A percentile compares a stretch with the other conserved stretches of the same genome.
Evolutionary conservation across 129 eudicot genomes (phyloP).

Genomic region (Ambrosia trifida): DNA sequence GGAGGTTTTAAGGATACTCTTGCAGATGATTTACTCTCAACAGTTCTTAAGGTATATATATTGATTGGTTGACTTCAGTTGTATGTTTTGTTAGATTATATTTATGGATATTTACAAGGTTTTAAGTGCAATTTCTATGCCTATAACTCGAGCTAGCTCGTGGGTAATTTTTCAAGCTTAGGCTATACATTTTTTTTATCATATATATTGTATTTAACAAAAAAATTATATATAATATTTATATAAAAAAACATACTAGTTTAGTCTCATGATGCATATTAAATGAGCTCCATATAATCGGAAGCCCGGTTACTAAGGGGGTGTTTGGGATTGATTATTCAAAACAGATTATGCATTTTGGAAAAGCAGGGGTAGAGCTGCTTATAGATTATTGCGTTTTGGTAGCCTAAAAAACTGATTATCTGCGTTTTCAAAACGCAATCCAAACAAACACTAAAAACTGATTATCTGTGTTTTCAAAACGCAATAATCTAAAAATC

Average conservation of each 20-base stretch:
- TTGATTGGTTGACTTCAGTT: background rate
- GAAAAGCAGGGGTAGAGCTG: no score
- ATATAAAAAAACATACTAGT: background rate
- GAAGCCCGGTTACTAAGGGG: no score
- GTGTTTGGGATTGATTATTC: no score
- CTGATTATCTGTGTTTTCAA: no score
- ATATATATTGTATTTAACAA: background rate
- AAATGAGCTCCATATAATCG: no score
- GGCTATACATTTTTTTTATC: background rate
- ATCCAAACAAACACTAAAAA: no score
- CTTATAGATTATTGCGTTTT: no score
- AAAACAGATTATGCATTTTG: no score
- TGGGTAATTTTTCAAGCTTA: background rate
- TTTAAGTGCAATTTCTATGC: background rate
- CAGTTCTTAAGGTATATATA: constrained; percentile 90
- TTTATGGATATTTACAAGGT: background rate
- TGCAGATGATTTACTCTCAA: constrained; percentile 90
- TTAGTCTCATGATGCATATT: no score
- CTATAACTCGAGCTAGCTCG: background rate
- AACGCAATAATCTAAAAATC: no score
- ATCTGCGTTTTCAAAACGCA: no score
- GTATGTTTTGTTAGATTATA: background rate
- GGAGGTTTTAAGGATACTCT: constrained; percentile 94
- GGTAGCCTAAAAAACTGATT: no score
- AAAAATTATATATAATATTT: background rate